These are phyloP conservation scores for Malus hybrid DNA, from an alignment of 331 rosid genomes.

Conservation along the genomic window DNA sequence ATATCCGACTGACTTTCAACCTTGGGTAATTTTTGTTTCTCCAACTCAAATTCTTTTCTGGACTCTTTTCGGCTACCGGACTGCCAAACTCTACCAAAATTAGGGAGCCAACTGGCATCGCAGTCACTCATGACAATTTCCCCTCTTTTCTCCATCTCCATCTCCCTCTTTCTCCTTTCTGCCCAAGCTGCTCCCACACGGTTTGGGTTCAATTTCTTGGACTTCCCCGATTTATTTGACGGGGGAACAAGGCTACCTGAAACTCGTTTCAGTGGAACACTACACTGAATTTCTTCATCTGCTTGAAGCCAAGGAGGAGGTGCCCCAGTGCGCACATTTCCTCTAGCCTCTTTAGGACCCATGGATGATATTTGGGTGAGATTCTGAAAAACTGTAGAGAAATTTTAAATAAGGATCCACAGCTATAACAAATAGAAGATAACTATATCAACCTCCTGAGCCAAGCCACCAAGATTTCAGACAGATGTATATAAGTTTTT, in stretches of 20 bases:
- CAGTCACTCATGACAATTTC: conserved; percentile 43
- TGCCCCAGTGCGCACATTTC: conserved; percentile 68
- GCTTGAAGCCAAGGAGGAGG: conserved; percentile 81
- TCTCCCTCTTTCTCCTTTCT: conserved; percentile 75
- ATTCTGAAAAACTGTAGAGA: conserved; percentile 46
- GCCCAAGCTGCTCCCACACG: conserved; percentile 98
- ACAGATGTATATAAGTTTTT: neutral
- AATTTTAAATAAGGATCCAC: conserved; percentile 21
- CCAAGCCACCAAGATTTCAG: neutral
- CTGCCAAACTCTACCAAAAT: conserved; percentile 97
- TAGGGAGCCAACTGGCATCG: conserved; percentile 84
- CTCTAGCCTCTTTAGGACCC: conserved; percentile 32
- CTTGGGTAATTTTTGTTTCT: conserved; percentile 44
- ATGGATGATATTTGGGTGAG: conserved; percentile 34
- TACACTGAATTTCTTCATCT: conserved; percentile 35
- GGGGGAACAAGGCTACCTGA: conserved; percentile 22
- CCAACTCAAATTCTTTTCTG: conserved; percentile 74
- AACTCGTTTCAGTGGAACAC: conserved; percentile 24
- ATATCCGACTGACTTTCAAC: conserved; percentile 47
- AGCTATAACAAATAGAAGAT: conserved; percentile 2
- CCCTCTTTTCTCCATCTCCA: conserved; percentile 93
- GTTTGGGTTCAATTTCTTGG: conserved; percentile 68
- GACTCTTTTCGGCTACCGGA: conserved; percentile 91
- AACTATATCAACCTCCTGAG: conserved; percentile 3
- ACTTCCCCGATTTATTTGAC: conserved; percentile 42